Evolutionary conservation across 768 basidiomycete species (phyloP).

Genomic region (Russula vinacea): DNA sequence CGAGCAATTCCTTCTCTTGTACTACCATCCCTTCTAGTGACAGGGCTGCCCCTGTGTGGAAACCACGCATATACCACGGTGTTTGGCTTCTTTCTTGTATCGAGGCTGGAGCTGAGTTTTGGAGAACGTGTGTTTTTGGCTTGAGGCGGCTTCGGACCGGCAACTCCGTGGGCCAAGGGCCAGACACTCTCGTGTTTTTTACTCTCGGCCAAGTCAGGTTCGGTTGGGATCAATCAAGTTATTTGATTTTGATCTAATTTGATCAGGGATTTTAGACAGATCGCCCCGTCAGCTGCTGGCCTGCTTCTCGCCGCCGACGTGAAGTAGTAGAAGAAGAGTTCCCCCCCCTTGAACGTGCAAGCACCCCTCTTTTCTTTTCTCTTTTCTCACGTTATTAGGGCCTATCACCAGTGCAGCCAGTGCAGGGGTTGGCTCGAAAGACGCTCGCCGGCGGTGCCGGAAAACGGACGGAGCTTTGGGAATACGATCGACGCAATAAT

Average conservation of each 20-base stretch:
- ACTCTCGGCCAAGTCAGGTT: background rate
- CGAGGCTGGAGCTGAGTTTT: slow-evolving; percentile 5
- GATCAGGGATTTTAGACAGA: background rate
- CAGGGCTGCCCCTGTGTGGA: background rate
- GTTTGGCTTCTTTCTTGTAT: background rate
- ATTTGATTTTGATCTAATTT: background rate
- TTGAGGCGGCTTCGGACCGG: slow-evolving; percentile 11
- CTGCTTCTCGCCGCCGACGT: background rate
- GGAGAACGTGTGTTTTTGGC: too few relatives aligned
- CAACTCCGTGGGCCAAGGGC: slow-evolving; percentile 2
- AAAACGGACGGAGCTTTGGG: background rate
- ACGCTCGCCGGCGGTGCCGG: background rate
- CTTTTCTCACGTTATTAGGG: background rate
- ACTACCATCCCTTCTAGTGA: background rate
- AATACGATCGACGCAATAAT: slow-evolving; percentile 5
- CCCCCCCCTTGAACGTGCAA: slow-evolving; percentile 10
- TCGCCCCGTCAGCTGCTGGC: background rate
- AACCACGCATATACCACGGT: background rate
- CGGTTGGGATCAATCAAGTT: background rate
- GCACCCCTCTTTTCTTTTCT: background rate
- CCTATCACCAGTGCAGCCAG: background rate
- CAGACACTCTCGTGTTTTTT: background rate
- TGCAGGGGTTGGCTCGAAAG: background rate
- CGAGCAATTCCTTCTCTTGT: background rate
- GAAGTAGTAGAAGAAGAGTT: background rate